Evolutionary conservation across 306 rosid species (phyloP), one percentile per base, ranked within the genome.

Genomic region (Castanea crenata): DNA sequence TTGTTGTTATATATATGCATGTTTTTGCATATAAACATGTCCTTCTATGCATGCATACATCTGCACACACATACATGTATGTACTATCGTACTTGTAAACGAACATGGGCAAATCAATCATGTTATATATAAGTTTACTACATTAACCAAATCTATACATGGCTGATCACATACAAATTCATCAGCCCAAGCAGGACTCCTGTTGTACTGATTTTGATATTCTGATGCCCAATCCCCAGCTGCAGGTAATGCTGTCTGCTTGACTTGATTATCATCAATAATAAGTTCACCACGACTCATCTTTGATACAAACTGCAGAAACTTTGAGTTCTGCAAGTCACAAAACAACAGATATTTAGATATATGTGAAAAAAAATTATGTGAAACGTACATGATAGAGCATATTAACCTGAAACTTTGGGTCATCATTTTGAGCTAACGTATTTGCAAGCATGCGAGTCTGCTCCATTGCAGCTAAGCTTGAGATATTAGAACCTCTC

Each of bases 221-320:
- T 93, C 98, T 32, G 91, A 76, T 34, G 93, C 96, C 99, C 99
- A 95, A 81, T 91, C 92, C 73, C 91, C 98, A 78, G 98, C 80
- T 51, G 90, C 62, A 13, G 93, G 87, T 64, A 83, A 75, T 21
- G 90, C 65, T 76, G 75, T 83, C 73, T 86, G 90, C 90, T 91
- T 94, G 78, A 92, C 93, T 90, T 95, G 99, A 86, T 93, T 89
- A 77, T 90, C 97, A 80, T 95, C 96, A 69, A 93, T 89, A 82
- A 87, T 90, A 76, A 95, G 88, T 81, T 95, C 99, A 31, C 99
- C 99, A 54, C 97, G 95, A 81, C 94, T 95, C 99, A 95, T 95
- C 92, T 93, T 95, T 58, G 99, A 95, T 49, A 93, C 89, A 88
- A 95, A 93, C 90, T 93, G 98, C 82, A 91, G 93, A 85, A 95